These are phyloP conservation scores for Hibiscus trionum DNA, from an alignment of 345 rosid genomes.

Conservation along the genomic window DNA sequence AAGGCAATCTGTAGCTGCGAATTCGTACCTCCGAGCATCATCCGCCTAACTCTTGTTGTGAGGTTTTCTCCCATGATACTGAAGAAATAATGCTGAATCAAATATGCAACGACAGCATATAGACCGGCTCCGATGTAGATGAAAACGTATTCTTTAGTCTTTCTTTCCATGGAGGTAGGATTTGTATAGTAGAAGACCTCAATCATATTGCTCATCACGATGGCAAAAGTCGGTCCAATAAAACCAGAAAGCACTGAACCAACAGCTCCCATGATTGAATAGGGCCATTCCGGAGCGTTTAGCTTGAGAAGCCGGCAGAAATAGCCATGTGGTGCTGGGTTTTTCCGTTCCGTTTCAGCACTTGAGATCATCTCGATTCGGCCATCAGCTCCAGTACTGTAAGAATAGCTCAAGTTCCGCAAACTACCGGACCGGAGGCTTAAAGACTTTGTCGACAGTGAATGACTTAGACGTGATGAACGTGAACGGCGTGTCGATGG, in stretches of 20 bases:
- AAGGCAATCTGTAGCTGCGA: neutral
- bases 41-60: constrained; percentile 91
- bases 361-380: constrained; percentile 93
- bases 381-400: constrained; percentile 98
- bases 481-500: constrained; percentile 81
- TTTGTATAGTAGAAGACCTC: constrained; percentile 94
- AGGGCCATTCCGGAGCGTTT: constrained; percentile 97
- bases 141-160: constrained; percentile 91
- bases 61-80: constrained; percentile 99
- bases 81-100: constrained; percentile 98
- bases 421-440: constrained; percentile 94
- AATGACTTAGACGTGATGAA: constrained; percentile 81
- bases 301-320: constrained; percentile 84
- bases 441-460: constrained; percentile 85
- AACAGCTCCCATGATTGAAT: constrained; percentile 89
- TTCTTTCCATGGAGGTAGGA: constrained; percentile 82
- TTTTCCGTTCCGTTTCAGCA: constrained; percentile 85
- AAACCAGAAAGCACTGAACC: constrained; percentile 94
- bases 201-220: constrained; percentile 95
- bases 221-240: constrained; percentile 90
- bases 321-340: constrained; percentile 80
- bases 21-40: constrained; percentile 93
- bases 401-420: constrained; percentile 91
- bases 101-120: constrained; percentile 82
- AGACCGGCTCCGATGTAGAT: constrained; percentile 93